Base-by-base conservation (phyloP, 129 eudicot species). In the Lactuca sativa region DNA sequence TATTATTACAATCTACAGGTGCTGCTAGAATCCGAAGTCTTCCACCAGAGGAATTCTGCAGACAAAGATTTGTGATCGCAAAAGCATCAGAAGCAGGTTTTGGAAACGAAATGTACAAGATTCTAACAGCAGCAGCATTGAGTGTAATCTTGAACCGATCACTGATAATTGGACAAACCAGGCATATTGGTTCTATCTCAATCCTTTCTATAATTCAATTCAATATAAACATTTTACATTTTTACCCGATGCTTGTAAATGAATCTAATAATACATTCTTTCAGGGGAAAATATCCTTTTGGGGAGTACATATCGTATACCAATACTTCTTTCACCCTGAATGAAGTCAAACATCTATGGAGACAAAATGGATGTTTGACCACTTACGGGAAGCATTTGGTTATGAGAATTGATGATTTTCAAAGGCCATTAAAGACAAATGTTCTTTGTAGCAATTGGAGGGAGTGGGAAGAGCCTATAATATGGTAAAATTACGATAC, bases 111-210 rank as follows among this genome's bases (percentile, higher is more conserved):
- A 82, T 92, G 90, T 92, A 92, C 83, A 92, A 92, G 84, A 82
- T 92, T 59, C 62, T 92, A 59, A 92, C 89, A 1, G 97, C 86
- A 64, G 95, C 91, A 55, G 95, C 96, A 30, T 74, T 92, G 73
- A 92, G 97, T 55, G 75, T 92, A 74, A 88, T 92, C 87, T 41
- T 92, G 86, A 86, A 92, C 67, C 96, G 97, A 30, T 92, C 97
- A 33, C 81, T 92, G 64, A 88, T 92, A 57, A 92, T 92, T 56
- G 97, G 97, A 77, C 96, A 92, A 88, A 83, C 97, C 89, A 92
- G 97, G 97, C 97, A 92, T 86, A 84, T 88, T 86, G 97, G 97
- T 88, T 88, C 84, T 84, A 79, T 84, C 89, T 88, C 95, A 83
- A 76, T 81, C 96, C 97, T 86, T 86, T 79, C 90, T 78, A 43